phyloP scores from a whole-genome alignment of 495 filamentous ascomycete genomes.

The Aspergillus funiculosus region DNA sequence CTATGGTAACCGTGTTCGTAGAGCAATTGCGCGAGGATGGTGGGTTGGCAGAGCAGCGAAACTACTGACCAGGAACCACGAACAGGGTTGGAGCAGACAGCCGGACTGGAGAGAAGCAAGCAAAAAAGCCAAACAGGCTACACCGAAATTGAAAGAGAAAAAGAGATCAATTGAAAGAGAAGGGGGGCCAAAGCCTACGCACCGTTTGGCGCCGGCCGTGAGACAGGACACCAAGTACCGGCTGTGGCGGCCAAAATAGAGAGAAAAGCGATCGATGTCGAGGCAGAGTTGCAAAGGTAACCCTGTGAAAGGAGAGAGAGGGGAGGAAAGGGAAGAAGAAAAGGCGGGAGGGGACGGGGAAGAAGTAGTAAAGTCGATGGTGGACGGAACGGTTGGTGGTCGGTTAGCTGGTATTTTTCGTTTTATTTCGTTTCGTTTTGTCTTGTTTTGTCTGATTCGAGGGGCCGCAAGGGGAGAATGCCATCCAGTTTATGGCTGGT shows the following conservation, averaged over 20 bases:
- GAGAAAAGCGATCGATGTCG: conserved; percentile 36
- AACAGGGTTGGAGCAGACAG: conserved; percentile 15
- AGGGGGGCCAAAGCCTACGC: conserved; percentile 49
- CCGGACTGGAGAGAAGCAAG: conserved; percentile 15
- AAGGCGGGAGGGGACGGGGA: conserved; percentile 16
- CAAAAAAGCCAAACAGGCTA: conserved; percentile 18
- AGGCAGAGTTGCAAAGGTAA: conserved; percentile 24
- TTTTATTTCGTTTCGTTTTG: not conserved
- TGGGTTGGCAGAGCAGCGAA: not conserved
- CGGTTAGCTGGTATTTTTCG: conserved; percentile 2
- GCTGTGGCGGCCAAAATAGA: conserved; percentile 48
- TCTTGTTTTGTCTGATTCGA: not conserved
- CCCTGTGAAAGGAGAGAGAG: conserved; percentile 20
- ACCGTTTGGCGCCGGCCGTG: conserved; percentile 52
- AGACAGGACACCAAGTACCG: conserved; percentile 53
- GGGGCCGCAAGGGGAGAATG: not conserved
- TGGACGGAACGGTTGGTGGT: conserved; percentile 4
- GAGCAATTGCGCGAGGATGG: conserved; percentile 6
- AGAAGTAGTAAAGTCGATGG: conserved; percentile 18
- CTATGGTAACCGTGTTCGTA: conserved; percentile 16
- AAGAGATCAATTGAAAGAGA: conserved; percentile 20
- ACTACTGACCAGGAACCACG: conserved; percentile 14
- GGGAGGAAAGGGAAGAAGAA: conserved; percentile 5
- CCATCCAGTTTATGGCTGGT: too few relatives aligned
- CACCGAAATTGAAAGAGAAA: conserved; percentile 25